Evolutionary conservation across 2,329 filamentous ascomycete genomes (phyloP).

Genomic region (Pyrenochaeta sp.): DNA sequence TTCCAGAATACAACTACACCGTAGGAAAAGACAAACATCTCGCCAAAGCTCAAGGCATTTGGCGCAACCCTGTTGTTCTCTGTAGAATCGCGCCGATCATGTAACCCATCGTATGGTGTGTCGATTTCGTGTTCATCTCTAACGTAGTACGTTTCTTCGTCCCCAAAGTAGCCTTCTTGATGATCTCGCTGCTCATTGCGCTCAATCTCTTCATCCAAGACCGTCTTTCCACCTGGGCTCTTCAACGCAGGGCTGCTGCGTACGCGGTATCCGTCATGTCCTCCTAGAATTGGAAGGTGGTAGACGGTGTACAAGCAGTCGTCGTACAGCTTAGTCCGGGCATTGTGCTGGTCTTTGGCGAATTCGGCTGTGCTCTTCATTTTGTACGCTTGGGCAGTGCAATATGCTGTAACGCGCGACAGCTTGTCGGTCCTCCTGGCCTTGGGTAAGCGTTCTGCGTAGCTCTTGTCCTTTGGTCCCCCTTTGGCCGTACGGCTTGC

Average conservation of each 20-base stretch:
- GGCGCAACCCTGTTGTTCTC: slow-evolving; percentile 64
- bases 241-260: slow-evolving; percentile 91
- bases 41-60: slow-evolving; percentile 80
- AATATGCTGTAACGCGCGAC: slow-evolving; percentile 91
- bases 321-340: slow-evolving; percentile 95
- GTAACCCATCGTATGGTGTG: slow-evolving; percentile 26
- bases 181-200: slow-evolving; percentile 88
- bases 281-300: slow-evolving; percentile 85
- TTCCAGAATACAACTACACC: slow-evolving; percentile 99
- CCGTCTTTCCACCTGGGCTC: slow-evolving; percentile 89
- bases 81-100: slow-evolving; percentile 28
- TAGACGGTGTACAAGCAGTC: slow-evolving; percentile 97
- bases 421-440: slow-evolving; percentile 85
- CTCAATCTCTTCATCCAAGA: slow-evolving; percentile 95
- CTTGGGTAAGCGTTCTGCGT: slow-evolving; percentile 92
- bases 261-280: slow-evolving; percentile 84
- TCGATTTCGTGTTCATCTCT: slow-evolving; percentile 40
- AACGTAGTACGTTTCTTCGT: slow-evolving; percentile 66
- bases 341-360: slow-evolving; percentile 83
- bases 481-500: slow-evolving; percentile 69
- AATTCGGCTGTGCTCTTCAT: slow-evolving; percentile 89
- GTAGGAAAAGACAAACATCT: slow-evolving; percentile 97
- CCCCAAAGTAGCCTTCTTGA: slow-evolving; percentile 88
- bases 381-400: slow-evolving; percentile 92
- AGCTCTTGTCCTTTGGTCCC: slow-evolving; percentile 79